Base-by-base conservation (phyloP, 345 rosid species). In the Erodium maritimum region DNA sequence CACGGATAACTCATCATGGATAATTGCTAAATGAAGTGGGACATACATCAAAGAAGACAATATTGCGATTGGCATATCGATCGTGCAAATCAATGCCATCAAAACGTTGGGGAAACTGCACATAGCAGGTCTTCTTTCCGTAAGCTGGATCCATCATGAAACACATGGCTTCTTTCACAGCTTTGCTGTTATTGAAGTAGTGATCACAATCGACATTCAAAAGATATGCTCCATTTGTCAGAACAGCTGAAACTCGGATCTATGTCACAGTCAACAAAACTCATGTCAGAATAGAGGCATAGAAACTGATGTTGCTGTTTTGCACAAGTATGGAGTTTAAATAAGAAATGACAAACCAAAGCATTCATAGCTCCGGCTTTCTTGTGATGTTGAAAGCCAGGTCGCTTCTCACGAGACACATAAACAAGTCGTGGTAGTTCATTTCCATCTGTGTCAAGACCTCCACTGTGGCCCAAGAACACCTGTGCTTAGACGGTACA, bases 351-450 rank as follows among this genome's bases (percentile, higher is more conserved):
- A 76, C 96, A 56, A 71, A 91, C 98, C 97, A 94, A 74, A 34
- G 99, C 96, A 78, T 94, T 94, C 99, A 94, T 94, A 50, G 99
- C 99, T 71, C 99, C 99, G 17, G 99, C 99, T 71, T 94, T 94
- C 79, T 94, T 90, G 86, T 94, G 99, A 58, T 94, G 99, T 62
- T 94, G 99, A 72, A 94, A 94, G 65, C 99, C 99, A 72, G 99
- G 99, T 57, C 99, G 85, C 78, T 94, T 94, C 78, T 93, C 99
- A 80, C 99, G 99, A 75, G 99, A 93, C 69, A 93, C 99, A 72
- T 93, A 94, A 58, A 94, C 94, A 70, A 94, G 99, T 20, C 99
- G 87, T 67, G 99, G 99, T 45, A 90, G 73, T 73, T 94, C 99
- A 76, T 94, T 90, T 71, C 99, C 99, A 69, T 94, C 99, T 0